Conservation (phyloP, 176 grass and related monocot species). For the Musa troglodytarum region DNA sequence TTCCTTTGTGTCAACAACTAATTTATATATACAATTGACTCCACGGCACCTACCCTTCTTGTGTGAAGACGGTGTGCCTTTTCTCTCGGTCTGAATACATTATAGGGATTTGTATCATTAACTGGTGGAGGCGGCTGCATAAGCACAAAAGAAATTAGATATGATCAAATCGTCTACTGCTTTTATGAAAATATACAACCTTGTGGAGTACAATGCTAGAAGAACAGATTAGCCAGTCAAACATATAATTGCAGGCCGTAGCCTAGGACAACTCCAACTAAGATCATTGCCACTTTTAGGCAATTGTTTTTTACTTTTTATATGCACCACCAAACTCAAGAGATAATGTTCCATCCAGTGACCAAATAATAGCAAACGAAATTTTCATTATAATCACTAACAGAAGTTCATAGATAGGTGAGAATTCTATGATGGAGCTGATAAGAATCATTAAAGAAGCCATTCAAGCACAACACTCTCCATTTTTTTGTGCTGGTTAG, state of each 20-base stretch:
- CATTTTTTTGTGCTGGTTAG: no score
- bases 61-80: slow-evolving; percentile 88
- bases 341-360: neutral
- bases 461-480: no score
- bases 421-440: neutral
- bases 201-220: neutral
- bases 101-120: slow-evolving; percentile 95
- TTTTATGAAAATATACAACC: neutral
- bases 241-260: neutral
- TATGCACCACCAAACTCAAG: neutral
- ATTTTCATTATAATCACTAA: neutral
- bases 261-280: neutral
- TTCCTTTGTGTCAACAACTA: neutral
- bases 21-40: slow-evolving; percentile 10
- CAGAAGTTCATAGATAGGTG: no score
- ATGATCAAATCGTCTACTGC: neutral
- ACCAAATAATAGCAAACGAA: neutral
- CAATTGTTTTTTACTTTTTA: neutral
- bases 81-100: slow-evolving; percentile 99
- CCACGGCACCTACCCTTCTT: slow-evolving; percentile 67
- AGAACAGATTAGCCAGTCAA: neutral
- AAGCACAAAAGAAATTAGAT: slow-evolving; percentile 25
- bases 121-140: slow-evolving; percentile 85
- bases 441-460: neutral
- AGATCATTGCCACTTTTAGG: neutral